Evolutionary conservation across 73 alveolate species (phyloP).

Genomic region (Diophrys appendiculata): DNA sequence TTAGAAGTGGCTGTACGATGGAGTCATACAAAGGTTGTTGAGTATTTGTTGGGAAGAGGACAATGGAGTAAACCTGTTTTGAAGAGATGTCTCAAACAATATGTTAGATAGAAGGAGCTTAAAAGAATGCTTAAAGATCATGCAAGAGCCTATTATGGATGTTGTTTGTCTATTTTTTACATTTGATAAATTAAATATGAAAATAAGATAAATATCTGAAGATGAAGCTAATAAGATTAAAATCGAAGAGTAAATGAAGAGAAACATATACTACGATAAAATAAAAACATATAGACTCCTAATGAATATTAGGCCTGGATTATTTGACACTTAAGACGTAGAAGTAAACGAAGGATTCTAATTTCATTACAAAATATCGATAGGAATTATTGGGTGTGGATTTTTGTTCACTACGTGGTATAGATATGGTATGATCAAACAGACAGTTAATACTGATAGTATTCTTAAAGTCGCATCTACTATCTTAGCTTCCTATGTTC

Average conservation of each 20-base stretch:
- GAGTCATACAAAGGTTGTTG: background rate
- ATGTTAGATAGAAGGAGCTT: background rate
- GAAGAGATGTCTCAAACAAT: background rate
- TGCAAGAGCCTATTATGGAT: background rate
- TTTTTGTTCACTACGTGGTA: no score
- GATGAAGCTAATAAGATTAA: no score
- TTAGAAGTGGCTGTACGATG: background rate
- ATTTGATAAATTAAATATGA: background rate
- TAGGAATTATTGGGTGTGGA: no score
- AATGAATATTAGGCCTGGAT: background rate
- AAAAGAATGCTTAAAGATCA: background rate
- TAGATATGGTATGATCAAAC: no score
- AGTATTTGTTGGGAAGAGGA: background rate
- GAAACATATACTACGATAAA: no score
- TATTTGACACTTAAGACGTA: no score
- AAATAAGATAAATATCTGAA: no score
- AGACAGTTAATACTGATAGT: no score
- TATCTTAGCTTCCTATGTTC: constrained; percentile 4
- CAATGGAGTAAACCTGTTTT: background rate
- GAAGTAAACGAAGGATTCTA: no score
- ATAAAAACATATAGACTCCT: background rate
- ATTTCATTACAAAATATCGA: no score
- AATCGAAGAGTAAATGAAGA: no score
- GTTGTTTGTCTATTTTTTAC: background rate
- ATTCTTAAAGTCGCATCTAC: no score